These are phyloP conservation scores for Solanum okadae DNA, from an alignment of 257 asterid species.

Conservation along the genomic window DNA sequence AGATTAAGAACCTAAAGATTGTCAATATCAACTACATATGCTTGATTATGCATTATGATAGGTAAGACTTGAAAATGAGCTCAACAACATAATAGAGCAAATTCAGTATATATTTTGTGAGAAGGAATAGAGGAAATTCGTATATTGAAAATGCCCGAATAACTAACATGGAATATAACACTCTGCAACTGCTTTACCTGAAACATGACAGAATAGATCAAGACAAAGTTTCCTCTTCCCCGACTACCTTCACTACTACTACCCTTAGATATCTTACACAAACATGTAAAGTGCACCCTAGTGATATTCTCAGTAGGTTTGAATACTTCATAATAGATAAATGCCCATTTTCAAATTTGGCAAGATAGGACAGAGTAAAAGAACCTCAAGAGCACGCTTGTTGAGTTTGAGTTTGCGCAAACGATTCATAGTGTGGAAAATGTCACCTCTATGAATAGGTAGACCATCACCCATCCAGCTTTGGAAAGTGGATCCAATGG, in stretches of 20 bases:
- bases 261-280: not conserved
- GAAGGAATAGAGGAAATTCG: not conserved
- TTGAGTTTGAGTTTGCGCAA: constrained; percentile 56
- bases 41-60: not conserved
- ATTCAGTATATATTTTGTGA: not conserved
- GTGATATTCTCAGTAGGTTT: not conserved
- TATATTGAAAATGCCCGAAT: not conserved
- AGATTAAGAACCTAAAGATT: not conserved
- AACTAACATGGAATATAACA: not conserved
- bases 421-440: constrained; percentile 67
- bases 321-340: not conserved
- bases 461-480: constrained; percentile 96
- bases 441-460: constrained; percentile 67
- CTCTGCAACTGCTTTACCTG: not conserved
- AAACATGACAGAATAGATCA: not conserved
- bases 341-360: not conserved
- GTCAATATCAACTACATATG: not conserved
- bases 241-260: not conserved
- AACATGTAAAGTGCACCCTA: not conserved
- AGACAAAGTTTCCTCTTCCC: not conserved
- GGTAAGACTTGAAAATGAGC: not conserved
- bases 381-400: constrained; percentile 75
- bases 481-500: constrained; percentile 65
- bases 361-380: not conserved
- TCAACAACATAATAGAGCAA: not conserved